Evolutionary conservation across 225 moss, liverwort and hornwort genomes (phyloP), one percentile per base, ranked within the genome.

Genomic region (Thuidium tamariscinum): DNA sequence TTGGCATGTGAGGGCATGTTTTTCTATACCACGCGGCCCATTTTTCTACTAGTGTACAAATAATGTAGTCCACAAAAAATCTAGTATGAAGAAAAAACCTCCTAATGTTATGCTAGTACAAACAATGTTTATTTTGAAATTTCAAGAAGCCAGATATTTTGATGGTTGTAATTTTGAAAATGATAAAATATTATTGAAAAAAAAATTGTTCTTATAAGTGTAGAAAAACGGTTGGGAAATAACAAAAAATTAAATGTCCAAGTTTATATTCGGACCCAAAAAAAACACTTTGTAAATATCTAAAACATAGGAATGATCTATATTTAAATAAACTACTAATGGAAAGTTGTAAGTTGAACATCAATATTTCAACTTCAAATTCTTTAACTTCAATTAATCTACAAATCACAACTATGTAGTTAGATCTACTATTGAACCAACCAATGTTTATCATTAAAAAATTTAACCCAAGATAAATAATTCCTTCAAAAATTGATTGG

Each of bases 11-110:
- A 3, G 2, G 9, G 3, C 44, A 44, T 71, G 29, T 6, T 42
- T 70, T 2, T 3, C 1, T 11, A 10, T 2, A 27, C 17, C 10
- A 44, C 0, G 5, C 0, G 3, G 2, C 3, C 17, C 17, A 44
- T 10, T 26, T 44, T 29, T 29, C 29, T 16, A 29, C 9, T 7
- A 44, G 4, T 5, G 42, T 42, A 16, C 1, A 29, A 18, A 19
- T 72, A 18, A 29, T 37, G 14, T 29, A 10, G 0, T 30, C 6
- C 30, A 30, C 11, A 12, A 42, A 42, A 70, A 44, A 16, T 10
- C 20, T 42, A 48, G 19, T 11, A 0, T 17, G 0, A 13, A 21
- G 5, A 8, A 51, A 22, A 34, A 34, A 7, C 14, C 13, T 51
- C 13, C 13, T 30, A 30, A 30, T 9, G 6, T 18, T 30, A 46